Evolutionary conservation across 2,329 filamentous ascomycete species (phyloP).

Genomic region (Trichoderma citrinoviride): DNA sequence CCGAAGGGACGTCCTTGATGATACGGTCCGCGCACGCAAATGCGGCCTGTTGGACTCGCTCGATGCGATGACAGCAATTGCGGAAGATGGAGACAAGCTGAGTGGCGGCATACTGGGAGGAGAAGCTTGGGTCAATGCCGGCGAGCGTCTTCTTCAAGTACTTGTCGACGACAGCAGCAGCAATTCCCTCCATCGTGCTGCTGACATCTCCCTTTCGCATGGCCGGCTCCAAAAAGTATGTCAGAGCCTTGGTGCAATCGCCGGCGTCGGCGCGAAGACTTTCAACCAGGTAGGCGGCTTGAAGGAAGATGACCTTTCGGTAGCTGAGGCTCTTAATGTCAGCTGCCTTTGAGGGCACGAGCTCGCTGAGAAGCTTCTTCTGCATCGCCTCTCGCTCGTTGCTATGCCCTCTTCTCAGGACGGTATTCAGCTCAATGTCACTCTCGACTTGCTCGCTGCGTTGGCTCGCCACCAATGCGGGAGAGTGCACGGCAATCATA

Average conservation of each 20-base stretch:
- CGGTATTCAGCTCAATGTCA: constrained; percentile 93
- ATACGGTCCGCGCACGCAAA: constrained; percentile 81
- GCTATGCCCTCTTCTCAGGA: constrained; percentile 81
- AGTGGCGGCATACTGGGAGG: constrained; percentile 84
- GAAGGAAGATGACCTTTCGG: constrained; percentile 86
- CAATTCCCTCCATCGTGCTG: constrained; percentile 63
- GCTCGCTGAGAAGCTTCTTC: constrained; percentile 70
- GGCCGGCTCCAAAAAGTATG: constrained; percentile 93
- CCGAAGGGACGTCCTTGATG: constrained; percentile 79
- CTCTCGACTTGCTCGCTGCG: constrained; percentile 88
- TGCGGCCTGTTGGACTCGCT: constrained; percentile 85
- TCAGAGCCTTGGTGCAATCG: constrained; percentile 83
- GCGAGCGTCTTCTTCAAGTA: constrained; percentile 75
- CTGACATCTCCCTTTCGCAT: constrained; percentile 64
- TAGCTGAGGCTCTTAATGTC: constrained; percentile 85
- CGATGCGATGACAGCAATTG: constrained; percentile 89
- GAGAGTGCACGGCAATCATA: constrained; percentile 81
- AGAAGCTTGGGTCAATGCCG: constrained; percentile 72
- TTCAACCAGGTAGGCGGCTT: constrained; percentile 86
- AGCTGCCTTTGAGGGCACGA: constrained; percentile 71
- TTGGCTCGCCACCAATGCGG: constrained; percentile 82
- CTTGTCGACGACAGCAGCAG: constrained; percentile 67
- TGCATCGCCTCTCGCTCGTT: constrained; percentile 74
- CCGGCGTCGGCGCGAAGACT: constrained; percentile 81
- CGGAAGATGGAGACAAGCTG: constrained; percentile 85